Conservation (phyloP, 306 rosid genomes). For the Bauhinia variegata region DNA sequence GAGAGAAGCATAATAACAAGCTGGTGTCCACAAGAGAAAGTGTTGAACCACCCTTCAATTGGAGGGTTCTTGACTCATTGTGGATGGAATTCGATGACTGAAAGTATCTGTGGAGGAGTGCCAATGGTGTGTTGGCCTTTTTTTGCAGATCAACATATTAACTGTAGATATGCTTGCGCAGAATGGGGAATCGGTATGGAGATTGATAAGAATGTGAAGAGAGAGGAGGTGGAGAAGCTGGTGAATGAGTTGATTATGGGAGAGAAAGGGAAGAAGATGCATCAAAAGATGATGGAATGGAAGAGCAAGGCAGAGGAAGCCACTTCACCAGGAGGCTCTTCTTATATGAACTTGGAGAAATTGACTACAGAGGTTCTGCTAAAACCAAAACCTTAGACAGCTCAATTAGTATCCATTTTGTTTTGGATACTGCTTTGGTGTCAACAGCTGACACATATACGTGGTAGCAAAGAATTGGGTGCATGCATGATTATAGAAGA, state of each 20-base stretch:
- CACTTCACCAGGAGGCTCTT: neutral
- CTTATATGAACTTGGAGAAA: neutral
- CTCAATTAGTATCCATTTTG: too few species aligned
- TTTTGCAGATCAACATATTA: constrained; percentile 26
- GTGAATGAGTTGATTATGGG: constrained; percentile 25
- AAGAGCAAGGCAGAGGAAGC: neutral
- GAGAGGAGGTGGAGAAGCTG: constrained; percentile 20
- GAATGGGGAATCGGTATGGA: constrained; percentile 33
- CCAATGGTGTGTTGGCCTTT: constrained; percentile 30
- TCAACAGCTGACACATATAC: too few species aligned
- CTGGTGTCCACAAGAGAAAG: constrained; percentile 36
- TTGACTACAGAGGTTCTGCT: neutral
- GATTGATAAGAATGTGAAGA: neutral
- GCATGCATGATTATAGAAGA: too few species aligned
- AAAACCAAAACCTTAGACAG: neutral
- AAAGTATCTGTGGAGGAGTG: constrained; percentile 19
- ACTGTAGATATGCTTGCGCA: constrained; percentile 14
- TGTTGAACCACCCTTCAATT: constrained; percentile 9
- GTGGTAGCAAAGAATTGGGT: too few species aligned
- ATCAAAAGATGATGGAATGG: neutral
- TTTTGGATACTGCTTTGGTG: too few species aligned
- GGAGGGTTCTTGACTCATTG: constrained; percentile 30
- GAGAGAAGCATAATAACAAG: constrained; percentile 20
- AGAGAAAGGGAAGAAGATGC: constrained; percentile 18
- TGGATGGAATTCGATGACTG: constrained; percentile 11